phyloP scores from a whole-genome alignment of 495 filamentous ascomycete species.

The Talaromyces proteolyticus region DNA sequence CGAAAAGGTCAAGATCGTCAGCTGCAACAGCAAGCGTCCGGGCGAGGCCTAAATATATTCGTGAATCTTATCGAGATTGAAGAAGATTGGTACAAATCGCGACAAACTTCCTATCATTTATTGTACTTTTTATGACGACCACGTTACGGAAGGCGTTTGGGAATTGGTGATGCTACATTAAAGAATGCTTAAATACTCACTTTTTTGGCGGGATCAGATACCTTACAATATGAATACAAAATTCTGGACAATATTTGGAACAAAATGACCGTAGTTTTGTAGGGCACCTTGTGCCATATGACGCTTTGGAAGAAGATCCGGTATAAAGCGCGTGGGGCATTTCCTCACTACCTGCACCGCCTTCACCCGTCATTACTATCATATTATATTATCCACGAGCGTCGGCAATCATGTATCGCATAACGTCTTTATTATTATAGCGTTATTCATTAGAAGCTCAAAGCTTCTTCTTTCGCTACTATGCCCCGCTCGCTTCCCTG shows the following conservation, averaged over 20 bases:
- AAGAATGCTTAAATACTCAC: too few relatives aligned
- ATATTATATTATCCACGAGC: too few relatives aligned
- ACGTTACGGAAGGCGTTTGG: background rate
- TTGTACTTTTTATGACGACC: background rate
- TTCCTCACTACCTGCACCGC: background rate
- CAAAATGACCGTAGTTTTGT: too few relatives aligned
- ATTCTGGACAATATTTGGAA: background rate
- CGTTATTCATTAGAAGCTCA: background rate
- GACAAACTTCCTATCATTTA: background rate
- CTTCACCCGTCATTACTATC: too few relatives aligned
- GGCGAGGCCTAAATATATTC: conserved; percentile 50
- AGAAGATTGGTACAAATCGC: background rate
- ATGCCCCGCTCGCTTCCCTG: conserved; percentile 44
- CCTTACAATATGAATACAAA: conserved; percentile 4
- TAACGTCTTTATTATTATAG: background rate
- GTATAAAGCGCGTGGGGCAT: too few relatives aligned
- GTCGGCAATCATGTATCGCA: too few relatives aligned
- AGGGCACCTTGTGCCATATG: background rate
- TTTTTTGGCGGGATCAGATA: conserved; percentile 8
- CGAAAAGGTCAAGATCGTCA: conserved; percentile 96
- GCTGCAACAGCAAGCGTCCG: conserved; percentile 82
- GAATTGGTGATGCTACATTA: too few relatives aligned
- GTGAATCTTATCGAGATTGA: background rate
- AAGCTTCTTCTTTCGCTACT: background rate
- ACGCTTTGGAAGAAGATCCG: background rate